phyloP scores from a whole-genome alignment of 306 rosid genomes.

The Pterocarpus macrocarpus region DNA sequence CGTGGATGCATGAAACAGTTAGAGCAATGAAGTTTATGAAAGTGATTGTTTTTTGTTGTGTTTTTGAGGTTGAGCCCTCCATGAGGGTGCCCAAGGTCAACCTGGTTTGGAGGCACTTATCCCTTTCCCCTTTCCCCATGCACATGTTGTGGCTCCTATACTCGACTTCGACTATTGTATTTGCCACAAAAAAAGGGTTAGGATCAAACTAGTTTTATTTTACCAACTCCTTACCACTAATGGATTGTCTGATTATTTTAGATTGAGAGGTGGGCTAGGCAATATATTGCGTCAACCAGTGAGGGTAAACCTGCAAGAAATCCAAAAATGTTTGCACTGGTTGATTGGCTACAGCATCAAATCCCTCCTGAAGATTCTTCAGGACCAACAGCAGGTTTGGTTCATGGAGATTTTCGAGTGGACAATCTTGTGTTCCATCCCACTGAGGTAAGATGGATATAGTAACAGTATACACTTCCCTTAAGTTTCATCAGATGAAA shows the following conservation, averaged over 20 bases:
- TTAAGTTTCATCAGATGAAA: conserved; percentile 34
- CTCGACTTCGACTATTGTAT: background rate
- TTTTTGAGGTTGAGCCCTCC: conserved; percentile 8
- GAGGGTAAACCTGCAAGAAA: conserved; percentile 82
- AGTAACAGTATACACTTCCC: conserved; percentile 20
- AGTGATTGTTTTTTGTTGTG: background rate
- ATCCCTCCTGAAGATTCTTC: conserved; percentile 89
- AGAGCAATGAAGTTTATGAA: conserved; percentile 12
- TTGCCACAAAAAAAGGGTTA: background rate
- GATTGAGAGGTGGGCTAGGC: conserved; percentile 97
- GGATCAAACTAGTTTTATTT: conserved; percentile 33
- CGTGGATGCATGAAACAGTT: conserved; percentile 23
- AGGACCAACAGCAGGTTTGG: conserved; percentile 78
- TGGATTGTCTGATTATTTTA: conserved; percentile 47
- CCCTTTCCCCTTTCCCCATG: background rate
- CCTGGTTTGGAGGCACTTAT: background rate
- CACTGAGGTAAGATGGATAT: conserved; percentile 68
- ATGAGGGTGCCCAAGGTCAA: background rate
- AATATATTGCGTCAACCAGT: conserved; percentile 80
- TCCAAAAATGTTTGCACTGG: conserved; percentile 85
- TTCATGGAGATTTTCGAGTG: conserved; percentile 97
- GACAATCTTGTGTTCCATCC: conserved; percentile 96
- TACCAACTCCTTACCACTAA: background rate
- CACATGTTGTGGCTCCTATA: background rate
- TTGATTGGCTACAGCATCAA: conserved; percentile 76